Percentiles rank a stretch among this genome's conserved stretches.
Evolutionary conservation across 2,329 filamentous ascomycete genomes (phyloP).

Genomic region (Tolypocladium album): DNA sequence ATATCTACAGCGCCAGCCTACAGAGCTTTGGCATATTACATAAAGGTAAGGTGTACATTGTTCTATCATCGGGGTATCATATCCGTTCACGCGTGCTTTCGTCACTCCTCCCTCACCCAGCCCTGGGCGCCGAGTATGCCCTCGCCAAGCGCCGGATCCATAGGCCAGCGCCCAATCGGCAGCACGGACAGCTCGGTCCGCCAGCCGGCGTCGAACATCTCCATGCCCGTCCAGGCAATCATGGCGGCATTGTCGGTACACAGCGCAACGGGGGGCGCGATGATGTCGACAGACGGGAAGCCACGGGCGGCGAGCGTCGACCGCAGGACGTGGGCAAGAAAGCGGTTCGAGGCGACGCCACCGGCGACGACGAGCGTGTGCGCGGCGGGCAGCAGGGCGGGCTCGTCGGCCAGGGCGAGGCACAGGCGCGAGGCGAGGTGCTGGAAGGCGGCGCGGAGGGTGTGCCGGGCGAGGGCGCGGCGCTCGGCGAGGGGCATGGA

Average conservation of each 20-base stretch:
- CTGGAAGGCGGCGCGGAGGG: conserved; percentile 77
- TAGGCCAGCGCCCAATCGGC: conserved; percentile 60
- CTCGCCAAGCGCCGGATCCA: conserved; percentile 48
- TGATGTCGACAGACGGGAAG: conserved; percentile 46
- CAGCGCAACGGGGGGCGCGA: conserved; percentile 64
- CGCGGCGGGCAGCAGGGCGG: conserved; percentile 23
- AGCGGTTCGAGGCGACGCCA: conserved; percentile 80
- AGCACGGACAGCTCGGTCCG: conserved; percentile 48
- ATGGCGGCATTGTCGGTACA: conserved; percentile 97
- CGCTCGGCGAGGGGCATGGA: conserved; percentile 49
- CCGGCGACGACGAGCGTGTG: conserved; percentile 70
- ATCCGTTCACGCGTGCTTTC: background rate
- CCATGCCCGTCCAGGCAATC: conserved; percentile 88
- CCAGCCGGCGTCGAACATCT: conserved; percentile 82
- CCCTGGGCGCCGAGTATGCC: conserved; percentile 51
- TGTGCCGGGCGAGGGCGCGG: conserved; percentile 55
- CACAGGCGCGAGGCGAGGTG: conserved; percentile 70
- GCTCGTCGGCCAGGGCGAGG: conserved; percentile 43
- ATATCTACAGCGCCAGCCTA: background rate
- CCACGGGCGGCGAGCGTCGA: conserved; percentile 54
- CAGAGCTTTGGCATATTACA: background rate
- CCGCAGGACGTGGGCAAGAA: conserved; percentile 57
- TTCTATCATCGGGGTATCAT: background rate
- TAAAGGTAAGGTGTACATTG: background rate
- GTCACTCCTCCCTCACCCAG: conserved; percentile 23